Evolutionary conservation across 73 alveolate genomes (phyloP).

Genomic region (Durusdinium trenchii): DNA sequence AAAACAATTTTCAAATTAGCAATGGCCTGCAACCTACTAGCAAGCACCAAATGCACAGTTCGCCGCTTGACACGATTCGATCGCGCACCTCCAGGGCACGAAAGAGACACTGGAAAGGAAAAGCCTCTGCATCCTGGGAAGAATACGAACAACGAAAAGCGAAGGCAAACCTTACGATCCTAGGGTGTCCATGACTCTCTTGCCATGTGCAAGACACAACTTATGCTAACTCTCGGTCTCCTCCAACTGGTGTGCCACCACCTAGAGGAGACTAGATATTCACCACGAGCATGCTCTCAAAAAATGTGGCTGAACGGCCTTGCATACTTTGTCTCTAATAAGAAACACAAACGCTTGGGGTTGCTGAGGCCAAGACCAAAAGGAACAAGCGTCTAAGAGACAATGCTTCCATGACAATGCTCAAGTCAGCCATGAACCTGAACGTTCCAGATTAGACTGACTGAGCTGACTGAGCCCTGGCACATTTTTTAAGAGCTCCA

Average conservation of each 20-base stretch:
- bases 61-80: no score
- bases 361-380: not conserved
- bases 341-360: not conserved
- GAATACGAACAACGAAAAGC: no score
- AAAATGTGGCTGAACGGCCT: not conserved
- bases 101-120: slow-evolving; percentile 14
- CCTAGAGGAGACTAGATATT: no score
- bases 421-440: slow-evolving; percentile 41
- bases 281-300: no score
- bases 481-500: no score
- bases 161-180: no score
- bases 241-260: not conserved
- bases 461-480: no score
- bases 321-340: not conserved
- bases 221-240: not conserved
- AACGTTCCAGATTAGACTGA: not conserved
- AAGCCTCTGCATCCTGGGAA: slow-evolving; percentile 17
- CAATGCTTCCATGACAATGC: not conserved
- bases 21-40: not conserved
- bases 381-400: slow-evolving; percentile 50
- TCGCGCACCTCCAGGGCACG: slow-evolving; percentile 74
- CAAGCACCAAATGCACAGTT: no score
- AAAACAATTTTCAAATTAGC: not conserved
- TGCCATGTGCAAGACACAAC: not conserved
- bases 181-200: no score